Conservation (phyloP, 1,284 basidiomycete genomes). For the Ceratobasidium sp. region DNA sequence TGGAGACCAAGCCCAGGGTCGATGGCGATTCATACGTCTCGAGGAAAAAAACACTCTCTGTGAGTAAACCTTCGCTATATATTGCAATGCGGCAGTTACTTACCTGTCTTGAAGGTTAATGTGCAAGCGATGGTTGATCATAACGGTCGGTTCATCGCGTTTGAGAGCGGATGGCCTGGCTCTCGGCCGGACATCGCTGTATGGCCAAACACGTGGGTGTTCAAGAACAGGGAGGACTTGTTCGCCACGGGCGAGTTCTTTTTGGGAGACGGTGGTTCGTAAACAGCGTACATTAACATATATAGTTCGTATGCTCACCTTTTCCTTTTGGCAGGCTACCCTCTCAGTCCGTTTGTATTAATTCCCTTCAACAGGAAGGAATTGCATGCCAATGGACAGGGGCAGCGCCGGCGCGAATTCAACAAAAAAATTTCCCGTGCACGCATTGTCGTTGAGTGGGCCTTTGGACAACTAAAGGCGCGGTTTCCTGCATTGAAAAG, state of each 20-base stretch:
- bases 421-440: neutral
- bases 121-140: neutral
- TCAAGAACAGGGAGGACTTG: neutral
- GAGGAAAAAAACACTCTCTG: neutral
- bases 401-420: neutral
- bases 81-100: neutral
- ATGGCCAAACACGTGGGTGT: neutral
- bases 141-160: neutral
- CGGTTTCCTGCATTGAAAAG: neutral
- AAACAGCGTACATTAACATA: neutral
- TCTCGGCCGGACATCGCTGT: neutral
- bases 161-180: slow-evolving; percentile 3
- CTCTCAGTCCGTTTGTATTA: neutral
- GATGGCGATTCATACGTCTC: neutral
- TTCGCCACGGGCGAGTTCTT: neutral
- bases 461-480: slow-evolving; percentile 3
- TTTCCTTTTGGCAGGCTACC: neutral
- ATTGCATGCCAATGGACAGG: neutral
- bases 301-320: neutral
- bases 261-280: neutral
- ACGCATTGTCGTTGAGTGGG: neutral
- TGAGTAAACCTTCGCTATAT: neutral
- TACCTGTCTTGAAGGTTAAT: neutral
- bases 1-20: neutral
- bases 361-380: neutral